These are phyloP conservation scores for Coelastrella sp. DNA, from an alignment of 139 green algal genomes.

Conservation along the genomic window DNA sequence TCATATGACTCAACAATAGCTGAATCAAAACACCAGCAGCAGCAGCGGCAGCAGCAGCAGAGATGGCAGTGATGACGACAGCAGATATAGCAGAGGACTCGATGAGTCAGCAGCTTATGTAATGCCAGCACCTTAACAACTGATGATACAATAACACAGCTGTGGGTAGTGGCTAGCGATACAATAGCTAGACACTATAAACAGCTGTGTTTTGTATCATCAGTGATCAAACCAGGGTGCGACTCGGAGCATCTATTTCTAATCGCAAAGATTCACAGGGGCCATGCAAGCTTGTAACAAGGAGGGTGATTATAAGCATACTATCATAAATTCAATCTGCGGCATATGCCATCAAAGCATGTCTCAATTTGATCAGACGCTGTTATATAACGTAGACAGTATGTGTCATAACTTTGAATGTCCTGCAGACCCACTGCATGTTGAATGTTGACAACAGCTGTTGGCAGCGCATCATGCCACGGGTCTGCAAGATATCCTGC, in stretches of 20 bases:
- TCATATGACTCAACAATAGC: slow-evolving; percentile 72
- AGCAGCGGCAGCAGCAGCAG: slow-evolving; percentile 29
- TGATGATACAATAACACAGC: neutral
- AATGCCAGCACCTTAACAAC: neutral
- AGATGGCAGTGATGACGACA: neutral
- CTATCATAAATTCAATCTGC: no score
- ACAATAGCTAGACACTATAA: no score
- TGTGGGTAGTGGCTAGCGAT: neutral
- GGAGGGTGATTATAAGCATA: no score
- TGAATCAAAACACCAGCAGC: slow-evolving; percentile 25
- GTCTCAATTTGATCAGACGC: no score
- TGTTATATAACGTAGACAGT: no score
- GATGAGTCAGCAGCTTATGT: neutral
- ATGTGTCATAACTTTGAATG: no score
- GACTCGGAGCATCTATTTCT: no score
- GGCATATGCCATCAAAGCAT: no score
- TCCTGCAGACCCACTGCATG: no score
- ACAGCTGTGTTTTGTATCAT: neutral
- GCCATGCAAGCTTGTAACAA: no score
- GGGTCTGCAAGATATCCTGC: neutral
- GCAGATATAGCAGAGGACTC: neutral
- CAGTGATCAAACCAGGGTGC: neutral
- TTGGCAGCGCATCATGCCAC: neutral
- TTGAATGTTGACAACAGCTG: no score
- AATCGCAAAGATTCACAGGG: no score